Percentiles rank a stretch among this genome's conserved stretches.
Conservation (phyloP, 1,284 basidiomycete species). For the Apiotrichum veenhuisii region DNA sequence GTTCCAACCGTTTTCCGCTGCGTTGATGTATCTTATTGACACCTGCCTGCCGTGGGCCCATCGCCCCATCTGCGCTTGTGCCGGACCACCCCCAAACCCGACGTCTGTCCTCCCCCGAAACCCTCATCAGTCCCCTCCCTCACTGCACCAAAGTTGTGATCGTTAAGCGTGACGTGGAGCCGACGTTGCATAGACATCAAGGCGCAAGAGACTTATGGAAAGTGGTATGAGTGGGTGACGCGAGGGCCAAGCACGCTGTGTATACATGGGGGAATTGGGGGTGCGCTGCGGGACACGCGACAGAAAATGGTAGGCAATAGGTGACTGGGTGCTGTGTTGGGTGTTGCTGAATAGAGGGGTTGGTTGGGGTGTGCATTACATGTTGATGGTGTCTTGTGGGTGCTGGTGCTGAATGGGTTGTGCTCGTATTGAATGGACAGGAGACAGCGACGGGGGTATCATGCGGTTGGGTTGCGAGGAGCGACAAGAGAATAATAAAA, state of each 20-base stretch:
- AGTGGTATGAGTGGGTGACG: background rate
- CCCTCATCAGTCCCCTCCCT: background rate
- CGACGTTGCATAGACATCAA: slow-evolving; percentile 1
- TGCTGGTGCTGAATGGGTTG: background rate
- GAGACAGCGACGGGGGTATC: slow-evolving; percentile 1
- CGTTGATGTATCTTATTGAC: too few species aligned
- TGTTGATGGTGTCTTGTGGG: background rate
- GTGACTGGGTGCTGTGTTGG: background rate
- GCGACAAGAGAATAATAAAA: background rate
- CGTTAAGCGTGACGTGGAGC: background rate
- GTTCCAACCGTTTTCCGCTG: too few species aligned
- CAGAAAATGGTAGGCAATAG: background rate
- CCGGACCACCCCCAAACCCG: too few species aligned
- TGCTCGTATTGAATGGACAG: background rate
- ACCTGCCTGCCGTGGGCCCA: too few species aligned
- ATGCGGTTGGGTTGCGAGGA: background rate
- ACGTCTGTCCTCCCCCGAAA: too few species aligned
- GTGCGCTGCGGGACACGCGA: background rate
- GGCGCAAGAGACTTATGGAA: background rate
- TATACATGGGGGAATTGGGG: background rate
- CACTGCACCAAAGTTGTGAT: background rate
- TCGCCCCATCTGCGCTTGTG: too few species aligned
- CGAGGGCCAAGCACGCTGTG: background rate
- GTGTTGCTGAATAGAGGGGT: background rate
- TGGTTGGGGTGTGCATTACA: background rate